A percentile compares a stretch with the other conserved stretches of the same genome.
Evolutionary conservation across 2,329 filamentous ascomycete genomes (phyloP).

Genomic region (Torrubiellomyces zombiae): DNA sequence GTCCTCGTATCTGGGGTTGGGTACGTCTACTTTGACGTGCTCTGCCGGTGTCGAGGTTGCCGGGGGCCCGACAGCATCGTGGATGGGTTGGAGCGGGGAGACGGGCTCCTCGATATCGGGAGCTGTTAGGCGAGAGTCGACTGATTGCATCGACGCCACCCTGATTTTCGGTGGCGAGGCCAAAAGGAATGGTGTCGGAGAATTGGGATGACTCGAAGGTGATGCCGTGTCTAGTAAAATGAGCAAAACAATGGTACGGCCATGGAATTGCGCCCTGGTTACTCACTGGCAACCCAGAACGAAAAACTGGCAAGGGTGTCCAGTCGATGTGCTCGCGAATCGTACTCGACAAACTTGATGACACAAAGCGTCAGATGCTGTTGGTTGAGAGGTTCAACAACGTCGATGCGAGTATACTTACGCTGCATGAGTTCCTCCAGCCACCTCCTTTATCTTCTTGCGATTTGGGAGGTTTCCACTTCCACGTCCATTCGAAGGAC

Average conservation of each 20-base stretch:
- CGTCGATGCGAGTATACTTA: conserved; percentile 17
- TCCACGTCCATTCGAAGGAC: conserved; percentile 91
- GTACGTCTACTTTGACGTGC: conserved; percentile 70
- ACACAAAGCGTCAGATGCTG: too few species aligned
- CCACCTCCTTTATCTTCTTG: conserved; percentile 73
- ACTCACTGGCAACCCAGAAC: conserved; percentile 78
- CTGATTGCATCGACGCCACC: conserved; percentile 72
- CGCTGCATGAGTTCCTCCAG: conserved; percentile 91
- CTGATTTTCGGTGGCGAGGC: conserved; percentile 59
- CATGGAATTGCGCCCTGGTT: background rate
- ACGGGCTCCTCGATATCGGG: conserved; percentile 46
- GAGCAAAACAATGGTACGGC: background rate
- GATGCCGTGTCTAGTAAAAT: conserved; percentile 22
- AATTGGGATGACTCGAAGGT: conserved; percentile 39
- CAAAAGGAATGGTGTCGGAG: conserved; percentile 57
- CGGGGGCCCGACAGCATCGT: conserved; percentile 18
- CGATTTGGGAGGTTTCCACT: conserved; percentile 78
- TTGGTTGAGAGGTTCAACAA: too few species aligned
- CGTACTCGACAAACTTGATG: conserved; percentile 95
- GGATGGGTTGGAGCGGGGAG: conserved; percentile 29
- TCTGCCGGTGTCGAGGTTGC: conserved; percentile 19
- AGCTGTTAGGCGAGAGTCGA: conserved; percentile 66
- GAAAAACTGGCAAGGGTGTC: conserved; percentile 83
- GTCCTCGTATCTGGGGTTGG: conserved; percentile 68
- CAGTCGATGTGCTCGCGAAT: conserved; percentile 76